Base-by-base conservation (phyloP, 352 stramenopile species). In the Phytopythium delawarense region DNA sequence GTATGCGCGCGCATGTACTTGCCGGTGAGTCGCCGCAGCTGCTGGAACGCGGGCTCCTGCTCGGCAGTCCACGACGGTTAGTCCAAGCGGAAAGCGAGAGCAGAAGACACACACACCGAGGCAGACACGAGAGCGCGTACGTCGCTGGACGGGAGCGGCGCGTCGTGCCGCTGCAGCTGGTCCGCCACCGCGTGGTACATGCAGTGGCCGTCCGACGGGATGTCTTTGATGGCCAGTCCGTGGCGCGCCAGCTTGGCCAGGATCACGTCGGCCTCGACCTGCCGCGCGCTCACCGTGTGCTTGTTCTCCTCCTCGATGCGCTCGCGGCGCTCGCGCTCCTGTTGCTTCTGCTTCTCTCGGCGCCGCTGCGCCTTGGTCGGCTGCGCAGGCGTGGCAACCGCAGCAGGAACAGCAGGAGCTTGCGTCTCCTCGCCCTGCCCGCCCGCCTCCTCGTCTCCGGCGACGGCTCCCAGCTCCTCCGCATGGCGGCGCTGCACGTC, bases 181-280 rank as follows among this genome's bases (percentile, higher is more conserved):
- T 97, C 84, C 0, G 81, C 95, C 20, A 99, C 87, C 4, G 96
- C 93, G 61, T 98, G 91, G 79, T 99, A 99, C 74, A 99, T 91
- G 75, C 97, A 99, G 81, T 99, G 86, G 5, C 97, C 97, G 71
- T 99, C 97, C 2, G 96, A 96, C 42, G 88, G 81, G 20, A 99
- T 97, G 63, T 99, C 96, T 48, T 91, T 82, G 64, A 99, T 94
- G 45, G 65, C 65, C 35, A 95, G 71, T 3, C 72, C 73, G 34
- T 78, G 62, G 48, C 67, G 72, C 32, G 69, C 46, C 34, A 96
- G 73, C 70, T 92, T 87, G 8, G 62, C 56, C 35, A 74, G 28
- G 53, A 96, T 93, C 48, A 83, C 69, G 28, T 96, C 86, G 5
- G 76, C 71, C 65, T 96, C 87, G 32, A 94, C 77, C 70, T 96